These are phyloP conservation scores for Casuarina equisetifolia DNA, from an alignment of 306 rosid genomes.

Conservation along the genomic window DNA sequence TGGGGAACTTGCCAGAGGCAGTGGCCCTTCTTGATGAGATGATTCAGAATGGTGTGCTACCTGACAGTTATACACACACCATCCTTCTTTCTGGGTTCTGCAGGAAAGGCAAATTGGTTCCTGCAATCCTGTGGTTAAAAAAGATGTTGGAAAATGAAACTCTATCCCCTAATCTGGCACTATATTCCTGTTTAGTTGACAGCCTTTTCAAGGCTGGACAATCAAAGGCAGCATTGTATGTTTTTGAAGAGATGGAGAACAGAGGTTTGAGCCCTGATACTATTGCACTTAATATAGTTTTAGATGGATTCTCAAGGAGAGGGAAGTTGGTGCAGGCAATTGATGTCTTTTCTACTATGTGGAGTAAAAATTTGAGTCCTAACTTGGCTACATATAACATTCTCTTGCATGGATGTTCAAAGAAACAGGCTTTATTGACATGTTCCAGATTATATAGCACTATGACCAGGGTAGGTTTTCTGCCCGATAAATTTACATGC, in stretches of 20 bases:
- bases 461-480: constrained; percentile 44
- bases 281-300: constrained; percentile 47
- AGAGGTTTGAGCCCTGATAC: constrained; percentile 58
- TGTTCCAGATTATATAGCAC: constrained; percentile 45
- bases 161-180: constrained; percentile 43
- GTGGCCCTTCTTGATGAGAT: constrained; percentile 56
- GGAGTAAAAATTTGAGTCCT: constrained; percentile 42
- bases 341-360: constrained; percentile 53
- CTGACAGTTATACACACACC: constrained; percentile 55
- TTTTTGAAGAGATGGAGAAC: constrained; percentile 62
- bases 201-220: constrained; percentile 73
- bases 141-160: constrained; percentile 49
- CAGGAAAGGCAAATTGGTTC: constrained; percentile 56
- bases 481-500: constrained; percentile 56
- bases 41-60: constrained; percentile 54
- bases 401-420: constrained; percentile 72
- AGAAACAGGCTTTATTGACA: constrained; percentile 35
- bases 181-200: constrained; percentile 57
- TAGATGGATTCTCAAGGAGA: constrained; percentile 63
- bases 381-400: constrained; percentile 64
- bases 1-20: constrained; percentile 58
- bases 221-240: constrained; percentile 54
- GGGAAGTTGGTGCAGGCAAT: constrained; percentile 48
- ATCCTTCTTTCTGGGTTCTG: constrained; percentile 62
- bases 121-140: constrained; percentile 52